phyloP scores from a whole-genome alignment of 164 flowering plant genomes.

The Warburgia ugandensis region DNA sequence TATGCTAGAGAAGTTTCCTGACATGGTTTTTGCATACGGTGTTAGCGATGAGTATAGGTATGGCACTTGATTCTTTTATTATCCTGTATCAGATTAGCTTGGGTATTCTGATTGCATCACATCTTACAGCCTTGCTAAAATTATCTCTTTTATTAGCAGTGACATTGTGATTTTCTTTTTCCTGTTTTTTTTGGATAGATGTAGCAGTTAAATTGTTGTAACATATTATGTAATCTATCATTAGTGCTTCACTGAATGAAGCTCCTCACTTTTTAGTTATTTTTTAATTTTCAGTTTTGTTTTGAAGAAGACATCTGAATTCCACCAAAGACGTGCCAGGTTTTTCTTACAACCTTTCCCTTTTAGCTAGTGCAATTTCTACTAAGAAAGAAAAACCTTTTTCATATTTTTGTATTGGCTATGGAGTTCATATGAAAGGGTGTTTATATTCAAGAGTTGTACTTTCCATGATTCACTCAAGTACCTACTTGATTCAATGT shows the following conservation, averaged over 20 bases:
- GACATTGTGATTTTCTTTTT: too few species aligned
- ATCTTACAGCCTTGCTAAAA: too few species aligned
- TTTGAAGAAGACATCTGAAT: constrained; percentile 48
- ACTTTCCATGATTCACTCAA: background rate
- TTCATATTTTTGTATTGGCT: background rate
- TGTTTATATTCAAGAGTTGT: background rate
- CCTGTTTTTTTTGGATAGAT: too few species aligned
- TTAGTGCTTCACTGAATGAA: background rate
- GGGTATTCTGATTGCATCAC: background rate
- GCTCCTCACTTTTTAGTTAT: background rate
- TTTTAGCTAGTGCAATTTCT: background rate
- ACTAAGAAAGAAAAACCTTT: background rate
- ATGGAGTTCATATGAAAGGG: background rate
- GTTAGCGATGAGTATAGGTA: constrained; percentile 94
- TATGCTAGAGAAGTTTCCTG: constrained; percentile 59
- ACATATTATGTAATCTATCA: background rate
- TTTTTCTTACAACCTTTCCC: constrained; percentile 13
- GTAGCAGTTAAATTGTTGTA: background rate
- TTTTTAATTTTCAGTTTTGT: constrained; percentile 54
- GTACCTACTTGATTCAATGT: constrained; percentile 2
- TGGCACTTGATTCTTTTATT: too few species aligned
- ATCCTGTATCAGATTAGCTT: too few species aligned
- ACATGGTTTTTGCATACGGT: constrained; percentile 70
- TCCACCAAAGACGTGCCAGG: constrained; percentile 60
- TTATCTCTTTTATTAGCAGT: too few species aligned